Evolutionary conservation across 306 rosid species (phyloP).

Genomic region (Arachis stenosperma): DNA sequence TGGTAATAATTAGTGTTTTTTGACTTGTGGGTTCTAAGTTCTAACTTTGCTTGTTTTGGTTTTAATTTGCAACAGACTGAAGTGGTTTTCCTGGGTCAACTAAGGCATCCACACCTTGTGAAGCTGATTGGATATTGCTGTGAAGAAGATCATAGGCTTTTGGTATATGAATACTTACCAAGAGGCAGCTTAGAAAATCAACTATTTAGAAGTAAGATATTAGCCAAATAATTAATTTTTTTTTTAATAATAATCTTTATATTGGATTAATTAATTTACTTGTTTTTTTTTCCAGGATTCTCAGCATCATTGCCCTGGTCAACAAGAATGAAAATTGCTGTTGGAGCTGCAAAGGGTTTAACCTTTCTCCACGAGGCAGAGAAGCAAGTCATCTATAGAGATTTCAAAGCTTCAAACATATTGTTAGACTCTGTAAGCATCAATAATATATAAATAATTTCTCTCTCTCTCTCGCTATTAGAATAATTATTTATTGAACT

Average conservation of each 20-base stretch:
- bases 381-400: conserved; percentile 83
- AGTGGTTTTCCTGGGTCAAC: conserved; percentile 83
- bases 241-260: not conserved
- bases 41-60: conserved; percentile 14
- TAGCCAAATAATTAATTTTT: not conserved
- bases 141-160: conserved; percentile 85
- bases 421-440: conserved; percentile 74
- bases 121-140: conserved; percentile 87
- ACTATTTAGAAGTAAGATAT: conserved; percentile 74
- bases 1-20: not conserved
- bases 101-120: conserved; percentile 88
- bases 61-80: conserved; percentile 62
- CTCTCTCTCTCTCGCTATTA: too few relatives aligned
- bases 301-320: conserved; percentile 82
- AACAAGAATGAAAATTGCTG: conserved; percentile 87
- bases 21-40: not conserved
- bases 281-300: conserved; percentile 49
- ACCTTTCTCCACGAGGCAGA: conserved; percentile 87
- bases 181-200: conserved; percentile 97
- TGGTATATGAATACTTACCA: conserved; percentile 86
- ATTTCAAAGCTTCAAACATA: conserved; percentile 90
- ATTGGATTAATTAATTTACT: not conserved
- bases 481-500: not conserved
- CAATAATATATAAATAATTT: too few relatives aligned
- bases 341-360: conserved; percentile 92